A percentile compares a stretch with the other conserved stretches of the same genome.
Evolutionary conservation across 2,329 filamentous ascomycete genomes (phyloP).

Genomic region (Diaporthe citri): DNA sequence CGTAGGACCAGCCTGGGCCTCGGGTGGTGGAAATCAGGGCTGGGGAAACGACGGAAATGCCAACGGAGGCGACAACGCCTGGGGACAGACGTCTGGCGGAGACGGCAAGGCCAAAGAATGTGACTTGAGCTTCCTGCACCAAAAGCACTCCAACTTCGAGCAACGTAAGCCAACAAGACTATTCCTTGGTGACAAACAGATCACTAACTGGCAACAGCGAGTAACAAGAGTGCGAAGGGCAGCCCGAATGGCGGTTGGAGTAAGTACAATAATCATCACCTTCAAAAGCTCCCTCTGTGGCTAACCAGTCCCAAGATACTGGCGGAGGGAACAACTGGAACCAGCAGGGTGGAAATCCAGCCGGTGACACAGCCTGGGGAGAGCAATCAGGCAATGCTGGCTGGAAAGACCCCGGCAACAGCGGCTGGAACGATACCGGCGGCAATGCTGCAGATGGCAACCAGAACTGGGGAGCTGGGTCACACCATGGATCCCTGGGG

Average conservation of each 20-base stretch:
- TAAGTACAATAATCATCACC: neutral
- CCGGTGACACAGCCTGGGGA: conserved; percentile 1
- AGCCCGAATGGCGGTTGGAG: conserved; percentile 29
- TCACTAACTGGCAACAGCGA: conserved; percentile 22
- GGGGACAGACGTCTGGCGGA: neutral
- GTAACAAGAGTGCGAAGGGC: conserved; percentile 23
- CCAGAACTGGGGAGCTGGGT: conserved; percentile 27
- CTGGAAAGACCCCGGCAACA: conserved; percentile 4
- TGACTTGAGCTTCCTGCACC: conserved; percentile 6
- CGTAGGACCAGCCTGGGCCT: conserved; percentile 21
- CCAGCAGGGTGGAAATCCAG: neutral
- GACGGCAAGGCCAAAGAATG: neutral
- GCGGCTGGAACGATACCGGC: neutral
- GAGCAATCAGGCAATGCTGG: neutral
- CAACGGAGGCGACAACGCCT: neutral
- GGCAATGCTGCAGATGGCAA: conserved; percentile 19
- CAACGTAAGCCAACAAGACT: conserved; percentile 2
- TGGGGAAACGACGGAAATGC: conserved; percentile 18
- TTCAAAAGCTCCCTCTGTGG: no score
- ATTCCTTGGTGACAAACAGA: neutral
- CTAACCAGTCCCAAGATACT: conserved; percentile 5
- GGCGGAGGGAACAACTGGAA: conserved; percentile 2
- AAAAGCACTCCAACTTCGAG: conserved; percentile 12
- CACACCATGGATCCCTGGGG: conserved; percentile 8
- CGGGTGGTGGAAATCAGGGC: conserved; percentile 4